These are phyloP conservation scores for Sordaria brevicollis DNA, from an alignment of 495 filamentous ascomycete genomes.

Conservation along the genomic window DNA sequence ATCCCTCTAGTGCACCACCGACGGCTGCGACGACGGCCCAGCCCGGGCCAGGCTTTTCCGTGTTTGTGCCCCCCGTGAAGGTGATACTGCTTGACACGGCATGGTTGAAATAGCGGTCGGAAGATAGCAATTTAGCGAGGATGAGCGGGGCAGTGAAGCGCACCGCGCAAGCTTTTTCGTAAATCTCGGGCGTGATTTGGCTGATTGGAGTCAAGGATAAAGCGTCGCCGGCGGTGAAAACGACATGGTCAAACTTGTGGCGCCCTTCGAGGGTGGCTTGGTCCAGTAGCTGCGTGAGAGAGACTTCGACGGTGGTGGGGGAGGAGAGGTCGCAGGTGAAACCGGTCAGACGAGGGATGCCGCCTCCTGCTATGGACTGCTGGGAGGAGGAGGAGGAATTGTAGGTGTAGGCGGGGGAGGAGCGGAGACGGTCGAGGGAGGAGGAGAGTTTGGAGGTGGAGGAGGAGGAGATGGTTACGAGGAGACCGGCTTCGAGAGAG, in stretches of 20 bases:
- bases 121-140: conserved; percentile 37
- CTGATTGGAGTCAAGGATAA: conserved; percentile 22
- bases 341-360: conserved; percentile 14
- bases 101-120: conserved; percentile 26
- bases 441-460: conserved; percentile 23
- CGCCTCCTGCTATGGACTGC: background rate
- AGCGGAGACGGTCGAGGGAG: conserved; percentile 30
- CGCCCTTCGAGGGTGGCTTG: conserved; percentile 16
- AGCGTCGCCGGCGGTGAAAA: conserved; percentile 46
- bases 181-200: conserved; percentile 26
- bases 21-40: background rate
- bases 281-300: conserved; percentile 35
- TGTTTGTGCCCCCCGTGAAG: conserved; percentile 40
- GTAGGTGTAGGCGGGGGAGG: conserved; percentile 13
- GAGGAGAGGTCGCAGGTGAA: conserved; percentile 40
- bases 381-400: background rate
- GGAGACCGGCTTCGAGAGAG: conserved; percentile 36
- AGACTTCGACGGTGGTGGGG: conserved; percentile 29
- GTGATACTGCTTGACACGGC: conserved; percentile 11
- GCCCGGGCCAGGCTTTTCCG: background rate
- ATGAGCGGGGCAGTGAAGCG: conserved; percentile 40
- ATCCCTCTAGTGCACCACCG: background rate
- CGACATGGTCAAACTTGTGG: conserved; percentile 45
- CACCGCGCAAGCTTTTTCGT: conserved; percentile 30
- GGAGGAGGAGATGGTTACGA: conserved; percentile 44